Evolutionary conservation across 1,284 basidiomycete genomes (phyloP), one percentile per base, ranked within the genome.

Genomic region (Austroboletus novae-zelandiae): DNA sequence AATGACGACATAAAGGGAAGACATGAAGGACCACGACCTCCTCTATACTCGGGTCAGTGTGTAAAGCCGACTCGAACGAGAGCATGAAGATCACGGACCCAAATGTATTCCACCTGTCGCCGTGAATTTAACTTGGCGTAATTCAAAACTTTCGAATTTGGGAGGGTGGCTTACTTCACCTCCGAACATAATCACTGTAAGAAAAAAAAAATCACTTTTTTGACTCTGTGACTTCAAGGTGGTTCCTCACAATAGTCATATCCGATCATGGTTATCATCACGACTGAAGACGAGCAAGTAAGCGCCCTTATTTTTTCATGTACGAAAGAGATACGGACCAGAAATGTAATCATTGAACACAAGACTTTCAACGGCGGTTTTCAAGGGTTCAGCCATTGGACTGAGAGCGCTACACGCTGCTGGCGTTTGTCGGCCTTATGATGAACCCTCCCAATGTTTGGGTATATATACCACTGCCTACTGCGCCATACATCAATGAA

Each of bases 21-120:
- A 51, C 45, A 43, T 43, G 18, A 48, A 27, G 11, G 50, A 51
- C 50, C 45, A 47, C 15, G 50, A 40, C 48, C 29, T 43, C 40
- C 40, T 29, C 50, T 51, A n/a, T 5, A 9, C 23, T 15, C 9
- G 35, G 20, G 34, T 40, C 14, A 41, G 29, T 18, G 27, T 10
- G 25, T 4, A 17, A 30, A 27, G 2, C 17, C n/a, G n/a, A 13
- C n/a, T 9, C 1, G 20, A 10, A 14, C n/a, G 7, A 40, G 37
- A 40, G n/a, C 7, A 14, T n/a, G 13, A 10, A 5, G 25, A 17
- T 41, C 35, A 39, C 40, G 13, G 30, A 51, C 50, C 50, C 50
- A 51, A 47, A 51, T 36, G 36, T 40, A n/a, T 17, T 51, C 45
- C n/a, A 51, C 30, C 50, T 51, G 18, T 34, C 36, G 13, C 15